Evolutionary conservation across 306 rosid genomes (phyloP).

Genomic region (Quercus suber): DNA sequence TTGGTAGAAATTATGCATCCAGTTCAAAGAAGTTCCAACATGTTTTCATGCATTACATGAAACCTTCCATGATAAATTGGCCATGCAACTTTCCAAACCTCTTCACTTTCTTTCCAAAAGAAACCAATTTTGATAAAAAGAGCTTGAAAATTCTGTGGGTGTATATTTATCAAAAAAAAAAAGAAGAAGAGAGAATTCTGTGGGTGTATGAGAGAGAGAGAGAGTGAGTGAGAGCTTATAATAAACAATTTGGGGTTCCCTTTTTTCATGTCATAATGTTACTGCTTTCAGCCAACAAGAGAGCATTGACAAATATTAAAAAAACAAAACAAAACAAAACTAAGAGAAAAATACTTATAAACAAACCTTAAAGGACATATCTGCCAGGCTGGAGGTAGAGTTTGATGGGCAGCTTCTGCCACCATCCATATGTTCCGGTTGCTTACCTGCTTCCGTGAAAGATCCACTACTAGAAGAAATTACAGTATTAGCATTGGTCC

Average conservation of each 20-base stretch:
- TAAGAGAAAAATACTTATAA: neutral
- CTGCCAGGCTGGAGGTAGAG: constrained; percentile 39
- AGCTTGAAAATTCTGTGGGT: too few relatives aligned
- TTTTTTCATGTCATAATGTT: neutral
- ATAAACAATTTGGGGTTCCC: neutral
- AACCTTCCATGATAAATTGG: neutral
- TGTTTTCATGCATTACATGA: neutral
- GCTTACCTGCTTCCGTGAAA: constrained; percentile 40
- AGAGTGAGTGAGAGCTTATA: neutral
- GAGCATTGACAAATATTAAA: constrained; percentile 17
- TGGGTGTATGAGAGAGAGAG: neutral
- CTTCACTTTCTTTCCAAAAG: neutral
- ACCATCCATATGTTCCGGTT: constrained; percentile 30
- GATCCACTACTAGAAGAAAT: constrained; percentile 43
- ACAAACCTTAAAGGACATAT: constrained; percentile 66
- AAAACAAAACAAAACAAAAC: neutral
- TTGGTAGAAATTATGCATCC: neutral
- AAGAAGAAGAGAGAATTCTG: too few relatives aligned
- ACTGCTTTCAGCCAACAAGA: constrained; percentile 11
- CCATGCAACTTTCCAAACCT: neutral
- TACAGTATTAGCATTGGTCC: constrained; percentile 27
- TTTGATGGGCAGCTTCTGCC: constrained; percentile 32
- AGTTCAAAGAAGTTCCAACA: neutral
- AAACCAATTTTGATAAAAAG: neutral
- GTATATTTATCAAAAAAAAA: too few relatives aligned